Percentiles rank a stretch among this genome's conserved stretches.
phyloP scores from a whole-genome alignment of 164 flowering plant genomes.

The Stephania yunnanensis region DNA sequence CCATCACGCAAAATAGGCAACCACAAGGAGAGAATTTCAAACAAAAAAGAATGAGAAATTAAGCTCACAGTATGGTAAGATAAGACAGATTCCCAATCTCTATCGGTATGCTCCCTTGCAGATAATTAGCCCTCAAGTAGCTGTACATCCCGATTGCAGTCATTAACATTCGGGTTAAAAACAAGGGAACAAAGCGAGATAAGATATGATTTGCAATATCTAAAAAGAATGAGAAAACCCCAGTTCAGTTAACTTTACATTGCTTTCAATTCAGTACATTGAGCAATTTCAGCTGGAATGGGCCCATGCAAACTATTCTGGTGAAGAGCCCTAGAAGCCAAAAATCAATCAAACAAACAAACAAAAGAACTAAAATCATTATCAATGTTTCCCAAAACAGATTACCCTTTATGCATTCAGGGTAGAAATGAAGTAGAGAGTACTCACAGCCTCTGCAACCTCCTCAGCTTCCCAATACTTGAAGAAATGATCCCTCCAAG shows the following conservation, averaged over 20 bases:
- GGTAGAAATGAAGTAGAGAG: not conserved
- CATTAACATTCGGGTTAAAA: not conserved
- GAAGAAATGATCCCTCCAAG: slow-evolving; percentile 82
- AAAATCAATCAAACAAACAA: not conserved
- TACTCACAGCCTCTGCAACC: slow-evolving; percentile 86
- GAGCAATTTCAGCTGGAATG: slow-evolving; percentile 73
- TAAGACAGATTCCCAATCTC: slow-evolving; percentile 71
- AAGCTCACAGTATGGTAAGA: slow-evolving; percentile 67
- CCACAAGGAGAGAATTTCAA: not conserved
- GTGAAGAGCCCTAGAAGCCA: slow-evolving; percentile 72
- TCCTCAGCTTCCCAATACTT: slow-evolving; percentile 70
- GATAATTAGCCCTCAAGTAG: slow-evolving; percentile 80
- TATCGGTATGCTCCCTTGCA: slow-evolving; percentile 91
- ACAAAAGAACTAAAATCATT: not conserved
- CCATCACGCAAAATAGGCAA: no score
- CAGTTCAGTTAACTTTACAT: slow-evolving; percentile 48
- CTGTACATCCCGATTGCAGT: slow-evolving; percentile 24
- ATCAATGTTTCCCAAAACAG: not conserved
- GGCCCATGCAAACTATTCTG: slow-evolving; percentile 80
- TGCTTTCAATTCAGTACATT: slow-evolving; percentile 77
- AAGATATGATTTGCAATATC: not conserved
- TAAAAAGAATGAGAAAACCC: not conserved
- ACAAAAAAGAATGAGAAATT: not conserved
- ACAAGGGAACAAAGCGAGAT: not conserved
- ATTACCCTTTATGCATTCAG: not conserved